Evolutionary conservation across 495 filamentous ascomycete species (phyloP).

Genomic region (Cladorrhinum samala): DNA sequence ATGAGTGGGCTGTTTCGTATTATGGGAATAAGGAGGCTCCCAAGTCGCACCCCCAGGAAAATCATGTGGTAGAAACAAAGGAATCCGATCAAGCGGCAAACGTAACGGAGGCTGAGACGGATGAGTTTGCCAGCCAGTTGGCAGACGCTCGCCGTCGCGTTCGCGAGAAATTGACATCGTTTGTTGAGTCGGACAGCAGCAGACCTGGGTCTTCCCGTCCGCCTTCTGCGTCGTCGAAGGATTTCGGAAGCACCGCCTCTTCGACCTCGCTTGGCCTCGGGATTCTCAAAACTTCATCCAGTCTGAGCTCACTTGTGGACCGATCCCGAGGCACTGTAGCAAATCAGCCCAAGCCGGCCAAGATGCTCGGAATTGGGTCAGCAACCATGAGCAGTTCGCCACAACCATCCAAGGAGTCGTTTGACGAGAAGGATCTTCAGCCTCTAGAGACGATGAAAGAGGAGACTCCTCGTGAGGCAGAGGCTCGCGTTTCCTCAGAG

Average conservation of each 20-base stretch:
- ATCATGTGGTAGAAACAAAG: slow-evolving; percentile 16
- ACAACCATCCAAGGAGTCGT: slow-evolving; percentile 33
- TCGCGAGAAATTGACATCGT: slow-evolving; percentile 71
- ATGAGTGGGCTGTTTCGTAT: slow-evolving; percentile 38
- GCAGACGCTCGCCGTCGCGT: slow-evolving; percentile 70
- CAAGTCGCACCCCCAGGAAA: slow-evolving; percentile 12
- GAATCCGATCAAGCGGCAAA: slow-evolving; percentile 27
- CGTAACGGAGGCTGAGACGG: slow-evolving; percentile 48
- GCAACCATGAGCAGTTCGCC: slow-evolving; percentile 47
- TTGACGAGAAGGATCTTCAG: slow-evolving; percentile 24
- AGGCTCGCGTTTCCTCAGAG: slow-evolving; percentile 7
- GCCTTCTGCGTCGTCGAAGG: slow-evolving; percentile 31
- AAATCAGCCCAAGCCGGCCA: slow-evolving; percentile 57
- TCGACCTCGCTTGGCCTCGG: slow-evolving; percentile 60
- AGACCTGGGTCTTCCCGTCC: slow-evolving; percentile 49
- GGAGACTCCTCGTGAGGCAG: slow-evolving; percentile 40
- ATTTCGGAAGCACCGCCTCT: slow-evolving; percentile 38
- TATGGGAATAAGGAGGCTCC: slow-evolving; percentile 13
- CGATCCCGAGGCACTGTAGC: slow-evolving; percentile 27
- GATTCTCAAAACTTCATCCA: slow-evolving; percentile 62
- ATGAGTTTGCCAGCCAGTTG: slow-evolving; percentile 76
- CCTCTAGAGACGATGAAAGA: slow-evolving; percentile 26
- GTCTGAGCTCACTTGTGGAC: slow-evolving; percentile 53
- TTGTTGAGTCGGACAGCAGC: slow-evolving; percentile 57
- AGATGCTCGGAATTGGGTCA: slow-evolving; percentile 61